Evolutionary conservation across 2,329 filamentous ascomycete species (phyloP).

Genomic region (Aspergillus vadensis): DNA sequence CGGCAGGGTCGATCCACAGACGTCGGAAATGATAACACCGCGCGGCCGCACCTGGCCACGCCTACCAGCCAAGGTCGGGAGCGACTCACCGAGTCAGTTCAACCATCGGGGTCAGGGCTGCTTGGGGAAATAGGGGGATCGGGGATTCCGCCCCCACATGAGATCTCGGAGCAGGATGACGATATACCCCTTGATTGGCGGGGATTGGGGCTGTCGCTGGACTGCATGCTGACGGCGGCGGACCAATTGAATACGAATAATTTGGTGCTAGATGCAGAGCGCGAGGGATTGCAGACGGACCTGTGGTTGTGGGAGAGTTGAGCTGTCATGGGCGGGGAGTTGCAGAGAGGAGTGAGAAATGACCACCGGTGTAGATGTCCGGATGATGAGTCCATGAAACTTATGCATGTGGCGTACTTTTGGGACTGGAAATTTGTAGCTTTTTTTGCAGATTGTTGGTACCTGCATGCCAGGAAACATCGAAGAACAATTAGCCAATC

Average conservation of each 20-base stretch:
- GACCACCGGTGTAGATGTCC: not conserved
- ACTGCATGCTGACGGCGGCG: conserved; percentile 25
- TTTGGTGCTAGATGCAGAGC: conserved; percentile 20
- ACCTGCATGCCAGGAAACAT: no score
- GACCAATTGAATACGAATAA: conserved; percentile 23
- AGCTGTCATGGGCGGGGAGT: not conserved
- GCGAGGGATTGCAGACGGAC: conserved; percentile 17
- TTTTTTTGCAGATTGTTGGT: no score
- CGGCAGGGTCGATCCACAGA: not conserved
- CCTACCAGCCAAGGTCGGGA: not conserved
- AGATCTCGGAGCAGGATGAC: conserved; percentile 10
- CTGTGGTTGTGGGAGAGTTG: conserved; percentile 25
- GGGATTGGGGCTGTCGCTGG: conserved; percentile 24
- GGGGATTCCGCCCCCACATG: not conserved
- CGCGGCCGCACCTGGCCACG: not conserved
- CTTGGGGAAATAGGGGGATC: not conserved
- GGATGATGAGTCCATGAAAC: not conserved
- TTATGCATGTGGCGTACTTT: not conserved
- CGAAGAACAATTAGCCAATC: no score
- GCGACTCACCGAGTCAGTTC: not conserved
- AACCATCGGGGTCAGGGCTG: not conserved
- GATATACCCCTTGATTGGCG: conserved; percentile 23
- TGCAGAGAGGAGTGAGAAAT: not conserved
- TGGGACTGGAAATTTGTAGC: no score
- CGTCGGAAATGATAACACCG: not conserved